Base-by-base conservation (phyloP, 768 basidiomycete genomes). In the Lentinula edodes region DNA sequence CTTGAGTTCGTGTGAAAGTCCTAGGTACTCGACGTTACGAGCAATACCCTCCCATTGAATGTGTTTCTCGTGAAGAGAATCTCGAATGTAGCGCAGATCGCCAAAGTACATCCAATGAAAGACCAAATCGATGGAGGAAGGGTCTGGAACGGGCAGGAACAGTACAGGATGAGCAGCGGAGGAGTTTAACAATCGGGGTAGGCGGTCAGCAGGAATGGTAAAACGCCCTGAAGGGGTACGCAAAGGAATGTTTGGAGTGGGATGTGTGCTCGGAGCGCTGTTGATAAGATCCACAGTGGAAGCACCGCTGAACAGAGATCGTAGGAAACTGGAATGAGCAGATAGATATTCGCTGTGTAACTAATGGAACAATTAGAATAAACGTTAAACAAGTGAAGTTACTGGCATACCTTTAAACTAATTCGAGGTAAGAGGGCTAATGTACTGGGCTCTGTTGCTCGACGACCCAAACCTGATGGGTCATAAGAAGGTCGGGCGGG, bases 1-100 rank as follows among this genome's bases (percentile, higher is more conserved):
- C 70, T 91, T 93, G 72, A 95, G 85, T 48, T 90, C 87, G 16
- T 84, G 75, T 57, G 84, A 79, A 63, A 95, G 80, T 18, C 86
- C 88, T 53, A 96, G 86, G 69, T 92, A 95, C 70, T 95, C 93
- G 69, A 89, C 92, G 71, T 95, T 96, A 62, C 89, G 85, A 18
- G 91, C 91, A 63, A 95, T 78, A 34, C 91, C 91, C 66, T 94
- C 90, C 93, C 93, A 95, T 52, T 84, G 83, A 50, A 93, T 80
- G 56, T 78, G 71, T 18, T 88, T 86, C 18, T 78, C 74, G 63
- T 83, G 81, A 12, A 96, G 82, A 45, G 83, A 86, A 23, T 84
- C 78, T 67, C 89, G 84, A 67, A 96, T 87, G 58, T 78, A 78
- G 46, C 75, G 72, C 12, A 83, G 83, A 63, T 82, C 78, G 35